A percentile compares a stretch with the other conserved stretches of the same genome.
These are phyloP conservation scores for Pleurotus citrinopileatus DNA, from an alignment of 768 basidiomycete species.

Conservation along the genomic window DNA sequence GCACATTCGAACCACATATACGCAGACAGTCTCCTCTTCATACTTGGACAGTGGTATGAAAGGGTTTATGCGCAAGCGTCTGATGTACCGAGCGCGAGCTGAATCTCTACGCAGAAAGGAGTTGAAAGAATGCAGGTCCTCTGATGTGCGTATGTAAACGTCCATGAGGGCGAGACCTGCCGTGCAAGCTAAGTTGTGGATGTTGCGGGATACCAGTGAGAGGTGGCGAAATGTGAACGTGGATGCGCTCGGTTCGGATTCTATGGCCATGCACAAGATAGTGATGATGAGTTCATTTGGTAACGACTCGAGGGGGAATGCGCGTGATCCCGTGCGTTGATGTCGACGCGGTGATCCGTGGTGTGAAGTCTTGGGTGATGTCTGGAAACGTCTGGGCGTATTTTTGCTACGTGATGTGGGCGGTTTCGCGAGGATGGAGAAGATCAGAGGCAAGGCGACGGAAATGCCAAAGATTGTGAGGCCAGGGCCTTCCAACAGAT, in stretches of 20 bases:
- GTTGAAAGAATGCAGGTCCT: slow-evolving; percentile 3
- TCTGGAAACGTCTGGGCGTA: background rate
- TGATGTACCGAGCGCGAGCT: background rate
- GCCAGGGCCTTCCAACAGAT: background rate
- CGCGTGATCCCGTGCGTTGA: background rate
- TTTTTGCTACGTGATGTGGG: background rate
- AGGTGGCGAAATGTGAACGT: background rate
- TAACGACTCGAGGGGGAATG: slow-evolving; percentile 1
- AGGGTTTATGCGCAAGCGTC: slow-evolving; percentile 2
- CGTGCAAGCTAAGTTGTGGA: background rate
- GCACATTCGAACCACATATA: background rate
- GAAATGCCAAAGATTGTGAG: slow-evolving; percentile 6
- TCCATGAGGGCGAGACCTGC: background rate
- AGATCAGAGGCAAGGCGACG: background rate
- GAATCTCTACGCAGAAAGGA: background rate
- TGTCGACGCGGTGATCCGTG: background rate
- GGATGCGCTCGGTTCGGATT: background rate
- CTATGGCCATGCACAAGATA: background rate
- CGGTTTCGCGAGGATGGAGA: slow-evolving; percentile 2
- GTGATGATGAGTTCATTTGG: slow-evolving; percentile 1
- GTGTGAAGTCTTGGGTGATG: background rate
- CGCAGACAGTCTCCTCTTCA: background rate
- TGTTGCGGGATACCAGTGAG: background rate
- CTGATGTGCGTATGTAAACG: slow-evolving; percentile 4
- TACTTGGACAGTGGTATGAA: slow-evolving; percentile 6